phyloP scores from a whole-genome alignment of 148 eudicot genomes.

The Silene uniflora region DNA sequence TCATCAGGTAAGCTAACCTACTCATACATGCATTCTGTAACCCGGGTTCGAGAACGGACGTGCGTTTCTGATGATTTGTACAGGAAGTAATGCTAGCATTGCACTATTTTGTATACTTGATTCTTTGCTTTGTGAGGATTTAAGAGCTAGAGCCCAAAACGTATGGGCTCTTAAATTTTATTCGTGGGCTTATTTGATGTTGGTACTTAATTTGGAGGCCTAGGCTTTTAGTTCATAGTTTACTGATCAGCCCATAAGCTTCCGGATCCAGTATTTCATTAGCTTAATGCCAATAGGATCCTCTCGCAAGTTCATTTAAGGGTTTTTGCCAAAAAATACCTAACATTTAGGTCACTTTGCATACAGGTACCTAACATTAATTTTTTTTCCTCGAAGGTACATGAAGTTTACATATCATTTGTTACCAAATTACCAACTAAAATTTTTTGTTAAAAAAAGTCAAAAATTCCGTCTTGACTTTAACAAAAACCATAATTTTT shows the following conservation, averaged over 20 bases:
- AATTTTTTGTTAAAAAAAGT: too few species aligned
- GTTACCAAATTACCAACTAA: too few species aligned
- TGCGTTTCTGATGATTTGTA: background rate
- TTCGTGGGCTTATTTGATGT: background rate
- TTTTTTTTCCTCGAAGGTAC: too few species aligned
- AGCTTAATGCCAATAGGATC: too few species aligned
- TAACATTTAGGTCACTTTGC: too few species aligned
- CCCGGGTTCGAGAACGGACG: background rate
- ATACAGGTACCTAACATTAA: too few species aligned
- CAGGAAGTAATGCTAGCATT: background rate
- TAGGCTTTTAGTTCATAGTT: background rate
- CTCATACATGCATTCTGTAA: background rate
- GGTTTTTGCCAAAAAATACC: too few species aligned
- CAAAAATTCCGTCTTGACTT: too few species aligned
- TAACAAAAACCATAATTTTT: too few species aligned
- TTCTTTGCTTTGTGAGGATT: slow-evolving; percentile 6
- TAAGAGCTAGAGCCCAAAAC: background rate
- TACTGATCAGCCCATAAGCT: background rate
- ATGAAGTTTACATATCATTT: too few species aligned
- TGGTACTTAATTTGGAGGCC: background rate
- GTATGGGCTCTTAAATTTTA: background rate
- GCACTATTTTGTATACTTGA: background rate
- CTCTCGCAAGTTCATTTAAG: too few species aligned
- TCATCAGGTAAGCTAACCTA: background rate
- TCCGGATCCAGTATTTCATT: too few species aligned